Base-by-base conservation (phyloP, 768 basidiomycete genomes). In the Auriscalpium orientale region DNA sequence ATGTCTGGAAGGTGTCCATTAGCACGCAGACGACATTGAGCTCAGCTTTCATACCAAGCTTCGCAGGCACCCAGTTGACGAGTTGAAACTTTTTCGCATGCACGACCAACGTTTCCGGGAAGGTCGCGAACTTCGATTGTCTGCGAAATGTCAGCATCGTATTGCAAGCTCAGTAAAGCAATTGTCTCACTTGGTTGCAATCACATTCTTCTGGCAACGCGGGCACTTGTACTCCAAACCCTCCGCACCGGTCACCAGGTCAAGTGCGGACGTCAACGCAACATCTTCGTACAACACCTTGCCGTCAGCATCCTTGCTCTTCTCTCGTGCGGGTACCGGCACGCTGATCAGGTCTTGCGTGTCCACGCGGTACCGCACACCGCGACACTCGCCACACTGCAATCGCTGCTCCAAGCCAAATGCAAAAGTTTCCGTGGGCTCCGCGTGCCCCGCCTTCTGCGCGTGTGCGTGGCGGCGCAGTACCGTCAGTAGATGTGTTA, bases 61-160 rank as follows among this genome's bases (percentile, higher is more conserved):
- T 99, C 3, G 87, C 79, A 0, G 97, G 97, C 1, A 99, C 91
- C 97, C 97, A 98, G 62, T 93, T 92, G 44, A 93, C 87, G 4
- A 95, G 79, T 69, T 94, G 90, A 74, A 97, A 98, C 64, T 95
- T 95, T 66, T 89, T 91, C 45, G 92, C 86, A 60, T 97, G 95
- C 1, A 99, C 70, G 8, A 95, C 84, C 0, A 98, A 78, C 1
- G 92, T 82, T 11, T 93, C 80, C 0, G 97, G 97, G 76, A 95
- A 91, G 1, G 89, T 87, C 0, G 89, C 80, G 63, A 98, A 89
- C 34, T 79, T 81, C 15, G 80, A 78, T 57, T 83, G 84, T 68
- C 91, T 93, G 62, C 11, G 4, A 15, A 60, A 38, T 7, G 34
- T 46, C 3, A 28, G 28, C 28, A 28, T 28, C 28, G 28, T 28